Percentiles rank a stretch among this genome's conserved stretches.
phyloP scores from a whole-genome alignment of 1,139 yeast species.

The Pichia sp. region DNA sequence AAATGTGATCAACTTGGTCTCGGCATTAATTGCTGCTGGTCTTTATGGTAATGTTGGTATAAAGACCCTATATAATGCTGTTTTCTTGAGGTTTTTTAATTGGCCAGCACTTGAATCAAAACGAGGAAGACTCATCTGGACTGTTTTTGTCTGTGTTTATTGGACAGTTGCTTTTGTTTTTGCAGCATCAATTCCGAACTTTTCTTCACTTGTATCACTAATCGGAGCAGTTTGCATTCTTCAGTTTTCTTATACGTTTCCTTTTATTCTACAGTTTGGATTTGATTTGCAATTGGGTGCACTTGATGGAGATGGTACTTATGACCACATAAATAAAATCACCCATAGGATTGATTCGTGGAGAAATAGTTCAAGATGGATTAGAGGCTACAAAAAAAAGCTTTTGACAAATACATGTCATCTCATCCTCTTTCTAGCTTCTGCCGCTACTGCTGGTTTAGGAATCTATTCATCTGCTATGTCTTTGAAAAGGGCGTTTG shows the following conservation, averaged over 20 bases:
- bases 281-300: conserved; percentile 33
- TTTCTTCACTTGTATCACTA: conserved; percentile 39
- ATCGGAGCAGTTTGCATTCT: conserved; percentile 46
- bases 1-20: conserved; percentile 32
- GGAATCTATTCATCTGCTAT: conserved; percentile 31
- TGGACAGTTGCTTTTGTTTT: conserved; percentile 39
- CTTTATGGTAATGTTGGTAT: conserved; percentile 40
- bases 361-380: conserved; percentile 31
- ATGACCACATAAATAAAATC: conserved; percentile 28
- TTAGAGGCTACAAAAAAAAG: conserved; percentile 11
- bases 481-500: conserved; percentile 17
- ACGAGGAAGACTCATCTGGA: conserved; percentile 33
- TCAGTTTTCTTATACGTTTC: conserved; percentile 41
- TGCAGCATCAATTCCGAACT: conserved; percentile 50
- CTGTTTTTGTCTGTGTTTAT: conserved; percentile 30
- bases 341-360: conserved; percentile 31
- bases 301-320: conserved; percentile 26
- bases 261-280: conserved; percentile 33
- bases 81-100: conserved; percentile 29
- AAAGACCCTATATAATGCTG: conserved; percentile 35
- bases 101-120: conserved; percentile 31
- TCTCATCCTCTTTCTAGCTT: conserved; percentile 31
- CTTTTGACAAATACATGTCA: conserved; percentile 24
- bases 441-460: conserved; percentile 33
- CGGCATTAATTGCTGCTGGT: conserved; percentile 38